phyloP scores from a whole-genome alignment of 1,284 basidiomycete genomes.

The Anthracocystis setariae region DNA sequence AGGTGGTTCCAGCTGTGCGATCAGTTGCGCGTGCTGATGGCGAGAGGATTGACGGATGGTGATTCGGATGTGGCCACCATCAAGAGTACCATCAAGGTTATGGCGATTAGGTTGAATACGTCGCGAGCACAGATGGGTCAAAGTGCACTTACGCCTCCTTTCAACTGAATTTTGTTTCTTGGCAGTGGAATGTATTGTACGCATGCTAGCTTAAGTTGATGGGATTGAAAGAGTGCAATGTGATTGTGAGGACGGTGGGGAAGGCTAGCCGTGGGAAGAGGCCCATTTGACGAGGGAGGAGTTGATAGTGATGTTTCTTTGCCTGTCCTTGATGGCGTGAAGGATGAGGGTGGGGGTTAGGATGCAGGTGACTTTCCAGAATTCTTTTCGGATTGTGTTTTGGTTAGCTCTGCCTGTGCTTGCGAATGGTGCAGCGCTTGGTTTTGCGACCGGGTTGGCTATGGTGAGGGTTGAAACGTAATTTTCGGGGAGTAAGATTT shows the following conservation, averaged over 20 bases:
- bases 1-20: constrained; percentile 42
- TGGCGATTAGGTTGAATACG: constrained; percentile 34
- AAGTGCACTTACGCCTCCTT: constrained; percentile 19
- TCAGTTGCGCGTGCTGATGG: constrained; percentile 22
- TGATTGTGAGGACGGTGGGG: not conserved
- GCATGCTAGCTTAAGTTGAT: too few species aligned
- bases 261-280: constrained; percentile 33
- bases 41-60: constrained; percentile 18
- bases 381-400: constrained; percentile 38
- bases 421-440: constrained; percentile 9
- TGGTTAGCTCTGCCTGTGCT: constrained; percentile 26
- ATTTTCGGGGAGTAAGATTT: constrained; percentile 37
- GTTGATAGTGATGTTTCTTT: constrained; percentile 15
- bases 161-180: constrained; percentile 5
- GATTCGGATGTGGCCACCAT: constrained; percentile 36
- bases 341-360: constrained; percentile 13
- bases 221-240: not conserved
- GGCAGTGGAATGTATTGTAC: too few species aligned
- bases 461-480: constrained; percentile 21
- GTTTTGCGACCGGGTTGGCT: constrained; percentile 31
- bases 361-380: constrained; percentile 42
- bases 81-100: constrained; percentile 39
- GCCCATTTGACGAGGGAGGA: constrained; percentile 44
- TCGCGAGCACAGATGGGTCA: constrained; percentile 13
- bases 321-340: constrained; percentile 26